Evolutionary conservation across 2,329 filamentous ascomycete genomes (phyloP), one percentile per base, ranked within the genome.

Genomic region (Dactylellina drechsleri): DNA sequence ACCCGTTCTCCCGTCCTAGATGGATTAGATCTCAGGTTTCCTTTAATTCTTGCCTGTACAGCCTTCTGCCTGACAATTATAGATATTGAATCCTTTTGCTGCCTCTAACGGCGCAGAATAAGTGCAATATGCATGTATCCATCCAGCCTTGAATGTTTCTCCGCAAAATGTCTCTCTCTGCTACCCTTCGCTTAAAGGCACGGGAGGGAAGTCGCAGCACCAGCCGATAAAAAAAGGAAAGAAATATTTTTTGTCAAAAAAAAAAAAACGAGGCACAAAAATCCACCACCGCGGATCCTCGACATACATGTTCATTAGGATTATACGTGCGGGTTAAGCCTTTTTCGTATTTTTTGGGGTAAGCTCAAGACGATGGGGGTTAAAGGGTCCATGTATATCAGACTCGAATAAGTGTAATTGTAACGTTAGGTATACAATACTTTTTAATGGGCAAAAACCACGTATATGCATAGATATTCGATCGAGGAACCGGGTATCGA

Each of bases 111-210:
- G 40, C 36, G 36, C 40, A 59, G 3, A 59, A 26, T 18, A 43
- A 26, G 8, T 47, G 43, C 20, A 43, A 36, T 36, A 36, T 36
- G 31, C 31, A 36, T 36, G 31, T 36, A 36, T 36, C 31, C 31
- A 36, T 36, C 50, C 15, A 56, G 50, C 58, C 20, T 49, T 43
- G 16, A 57, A 10, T 36, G 23, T 65, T 59, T 71, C 66, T 71
- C 59, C 66, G 59, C 66, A 71, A 59, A 71, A 58, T 64, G 41
- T 71, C 53, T 71, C 26, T 36, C 31, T 36, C 31, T 7, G 10
- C 31, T 36, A 7, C 66, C 36, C 41, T 71, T 71, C 58, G 59
- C 59, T 64, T 64, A 71, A 59, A 56, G 41, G 59, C 59, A 71
- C 66, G 66, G 66, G 66, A 71, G 59, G 60, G 58, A 53, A 62